These are phyloP conservation scores for Candida loeiensis DNA, from an alignment of 805 yeast species.

Conservation along the genomic window DNA sequence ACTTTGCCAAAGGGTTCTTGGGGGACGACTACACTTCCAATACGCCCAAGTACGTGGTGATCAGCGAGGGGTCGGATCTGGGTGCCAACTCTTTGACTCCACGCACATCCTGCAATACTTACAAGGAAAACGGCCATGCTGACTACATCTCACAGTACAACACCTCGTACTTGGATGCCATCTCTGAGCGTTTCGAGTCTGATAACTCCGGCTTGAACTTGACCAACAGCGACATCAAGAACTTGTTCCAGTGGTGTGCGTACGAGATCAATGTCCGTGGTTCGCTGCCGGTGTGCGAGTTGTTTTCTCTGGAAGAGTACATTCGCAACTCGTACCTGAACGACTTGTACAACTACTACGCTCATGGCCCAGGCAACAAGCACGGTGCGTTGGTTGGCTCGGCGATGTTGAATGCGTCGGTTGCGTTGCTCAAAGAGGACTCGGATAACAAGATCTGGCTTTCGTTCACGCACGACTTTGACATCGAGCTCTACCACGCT, in stretches of 20 bases:
- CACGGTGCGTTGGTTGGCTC: conserved; percentile 57
- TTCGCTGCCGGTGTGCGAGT: conserved; percentile 38
- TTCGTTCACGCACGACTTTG: conserved; percentile 72
- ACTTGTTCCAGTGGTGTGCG: conserved; percentile 62
- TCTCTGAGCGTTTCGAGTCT: conserved; percentile 52
- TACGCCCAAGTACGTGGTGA: conserved; percentile 9
- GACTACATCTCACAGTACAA: conserved; percentile 25
- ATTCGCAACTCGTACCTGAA: conserved; percentile 55
- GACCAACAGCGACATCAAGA: conserved; percentile 48
- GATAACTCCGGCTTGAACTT: conserved; percentile 50
- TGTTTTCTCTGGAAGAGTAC: conserved; percentile 67
- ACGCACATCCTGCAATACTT: conserved; percentile 23
- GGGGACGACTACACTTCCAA: conserved; percentile 16
- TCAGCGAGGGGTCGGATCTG: conserved; percentile 16
- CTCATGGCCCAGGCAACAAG: conserved; percentile 60
- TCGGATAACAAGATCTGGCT: conserved; percentile 54
- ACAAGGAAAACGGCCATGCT: conserved; percentile 28
- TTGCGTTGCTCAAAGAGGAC: conserved; percentile 41
- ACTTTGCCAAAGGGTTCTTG: conserved; percentile 24
- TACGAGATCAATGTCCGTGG: conserved; percentile 43
- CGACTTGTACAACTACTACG: conserved; percentile 58
- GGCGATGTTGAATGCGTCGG: conserved; percentile 45
- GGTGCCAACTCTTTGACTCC: conserved; percentile 26
- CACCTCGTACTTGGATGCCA: conserved; percentile 45
- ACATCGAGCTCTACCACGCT: conserved; percentile 54